Percentiles rank a stretch among this genome's conserved stretches.
These are phyloP conservation scores for Plasmodium yoelii DNA, from an alignment of 169 alveolate species.

Conservation along the genomic window DNA sequence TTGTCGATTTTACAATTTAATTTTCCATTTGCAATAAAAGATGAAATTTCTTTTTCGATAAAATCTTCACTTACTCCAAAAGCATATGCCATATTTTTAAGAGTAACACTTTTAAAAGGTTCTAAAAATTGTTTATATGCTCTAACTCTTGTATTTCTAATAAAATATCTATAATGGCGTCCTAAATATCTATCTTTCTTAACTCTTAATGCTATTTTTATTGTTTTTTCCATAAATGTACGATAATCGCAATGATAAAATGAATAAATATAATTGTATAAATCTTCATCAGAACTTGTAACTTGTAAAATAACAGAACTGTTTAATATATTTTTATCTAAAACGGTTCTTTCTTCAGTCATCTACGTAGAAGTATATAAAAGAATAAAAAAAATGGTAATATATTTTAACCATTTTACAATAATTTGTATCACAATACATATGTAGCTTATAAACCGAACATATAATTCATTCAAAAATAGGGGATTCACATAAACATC, in stretches of 20 bases:
- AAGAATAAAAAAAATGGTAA: neutral
- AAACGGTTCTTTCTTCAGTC: constrained; percentile 88
- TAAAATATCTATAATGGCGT: constrained; percentile 89
- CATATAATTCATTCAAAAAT: too few relatives aligned
- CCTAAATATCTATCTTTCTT: constrained; percentile 90
- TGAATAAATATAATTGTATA: constrained; percentile 89
- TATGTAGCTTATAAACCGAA: too few relatives aligned
- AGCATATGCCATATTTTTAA: constrained; percentile 94
- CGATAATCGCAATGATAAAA: constrained; percentile 93
- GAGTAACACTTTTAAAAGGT: constrained; percentile 95
- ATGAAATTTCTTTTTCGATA: constrained; percentile 93
- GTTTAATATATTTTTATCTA: constrained; percentile 89
- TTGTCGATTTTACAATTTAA: constrained; percentile 95
- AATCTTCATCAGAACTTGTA: constrained; percentile 90
- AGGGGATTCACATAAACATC: too few relatives aligned
- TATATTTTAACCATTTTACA: neutral
- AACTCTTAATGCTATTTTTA: constrained; percentile 83
- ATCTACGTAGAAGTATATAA: constrained; percentile 73
- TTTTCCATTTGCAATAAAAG: constrained; percentile 93
- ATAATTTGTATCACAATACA: too few relatives aligned
- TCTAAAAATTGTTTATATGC: constrained; percentile 95
- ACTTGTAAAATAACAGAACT: constrained; percentile 94
- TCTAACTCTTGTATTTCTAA: constrained; percentile 95
- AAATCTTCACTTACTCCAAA: constrained; percentile 94
- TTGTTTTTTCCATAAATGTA: constrained; percentile 89